Evolutionary conservation across 495 filamentous ascomycete species (phyloP), one percentile per base, ranked within the genome.

Genomic region (Saxispiralis lemnorum): DNA sequence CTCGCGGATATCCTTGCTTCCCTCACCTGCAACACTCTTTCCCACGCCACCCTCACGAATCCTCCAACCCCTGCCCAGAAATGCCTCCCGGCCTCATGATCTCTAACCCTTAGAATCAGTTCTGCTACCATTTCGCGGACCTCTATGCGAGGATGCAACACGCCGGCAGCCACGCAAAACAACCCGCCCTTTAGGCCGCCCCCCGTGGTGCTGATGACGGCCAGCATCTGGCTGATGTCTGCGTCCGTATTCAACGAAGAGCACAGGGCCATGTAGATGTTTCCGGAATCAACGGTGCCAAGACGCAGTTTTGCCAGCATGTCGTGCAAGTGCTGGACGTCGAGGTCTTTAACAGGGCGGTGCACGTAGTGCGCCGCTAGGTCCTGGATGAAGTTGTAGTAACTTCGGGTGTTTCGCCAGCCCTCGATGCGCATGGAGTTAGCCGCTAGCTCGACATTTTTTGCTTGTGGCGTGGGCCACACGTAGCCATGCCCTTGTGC

Each of bases 341-440:
- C 89, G 20, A 94, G 68, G 15, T 74, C 70, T 47, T 87, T 82
- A 40, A 95, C 74, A 2, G 86, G 84, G 19, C 80, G 72, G 16
- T 79, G 62, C 7, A 63, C 71, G 56, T 78, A 81, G 40, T 73
- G 61, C 38, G 72, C 67, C 3, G 71, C 73, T 5, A 75, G 68
- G 49, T 79, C 89, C 64, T 92, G 84, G 49, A 93, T 87, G 58
- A 84, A 95, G 34, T 78, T 83, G 60, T 92, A 93, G 56, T 96
- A 99, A 51, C 82, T 92, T 47, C 89, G 70, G 1, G 89, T 96
- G 41, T 79, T 85, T 43, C 92, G 71, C 89, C 89, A 99, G 32
- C 86, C 89, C 58, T 96, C 92, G 35, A 99, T 93, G 34, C 89
- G 68, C 43, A 79, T 80, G 28, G 92, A 83, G 21, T 88, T 93